Evolutionary conservation across 2,329 filamentous ascomycete genomes (phyloP).

Genomic region (Pyrenochaeta sp.): DNA sequence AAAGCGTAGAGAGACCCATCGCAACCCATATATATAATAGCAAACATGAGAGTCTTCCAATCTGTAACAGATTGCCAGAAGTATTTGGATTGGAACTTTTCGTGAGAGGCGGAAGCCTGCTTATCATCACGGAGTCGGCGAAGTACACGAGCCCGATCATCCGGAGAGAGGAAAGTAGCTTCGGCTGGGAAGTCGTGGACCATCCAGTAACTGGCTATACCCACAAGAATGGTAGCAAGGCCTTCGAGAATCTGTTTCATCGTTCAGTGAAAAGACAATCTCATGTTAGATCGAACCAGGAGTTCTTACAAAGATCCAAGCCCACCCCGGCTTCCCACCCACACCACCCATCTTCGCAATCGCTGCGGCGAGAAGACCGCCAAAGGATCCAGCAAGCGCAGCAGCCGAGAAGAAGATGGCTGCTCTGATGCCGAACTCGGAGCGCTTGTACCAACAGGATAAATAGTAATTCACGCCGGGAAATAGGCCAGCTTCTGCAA

Average conservation of each 20-base stretch:
- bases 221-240: conserved; percentile 72
- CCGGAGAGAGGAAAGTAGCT: conserved; percentile 73
- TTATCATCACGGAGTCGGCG: conserved; percentile 73
- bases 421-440: conserved; percentile 80
- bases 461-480: conserved; percentile 77
- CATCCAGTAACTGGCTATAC: conserved; percentile 71
- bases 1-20: conserved; percentile 78
- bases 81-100: conserved; percentile 76
- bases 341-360: conserved; percentile 75
- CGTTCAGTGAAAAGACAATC: not conserved
- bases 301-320: conserved; percentile 54
- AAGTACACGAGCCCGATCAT: conserved; percentile 76
- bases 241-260: conserved; percentile 71
- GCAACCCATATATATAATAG: conserved; percentile 78
- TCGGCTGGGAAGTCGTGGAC: conserved; percentile 81
- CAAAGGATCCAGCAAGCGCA: conserved; percentile 79
- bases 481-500: conserved; percentile 74
- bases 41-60: conserved; percentile 82
- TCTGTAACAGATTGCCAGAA: conserved; percentile 77
- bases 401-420: conserved; percentile 87
- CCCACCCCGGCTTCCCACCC: conserved; percentile 54
- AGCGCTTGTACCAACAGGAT: conserved; percentile 82
- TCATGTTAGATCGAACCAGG: not conserved
- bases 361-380: conserved; percentile 74
- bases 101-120: conserved; percentile 76